phyloP scores from a whole-genome alignment of 164 flowering plant genomes.

The Umbilicus rupestris region DNA sequence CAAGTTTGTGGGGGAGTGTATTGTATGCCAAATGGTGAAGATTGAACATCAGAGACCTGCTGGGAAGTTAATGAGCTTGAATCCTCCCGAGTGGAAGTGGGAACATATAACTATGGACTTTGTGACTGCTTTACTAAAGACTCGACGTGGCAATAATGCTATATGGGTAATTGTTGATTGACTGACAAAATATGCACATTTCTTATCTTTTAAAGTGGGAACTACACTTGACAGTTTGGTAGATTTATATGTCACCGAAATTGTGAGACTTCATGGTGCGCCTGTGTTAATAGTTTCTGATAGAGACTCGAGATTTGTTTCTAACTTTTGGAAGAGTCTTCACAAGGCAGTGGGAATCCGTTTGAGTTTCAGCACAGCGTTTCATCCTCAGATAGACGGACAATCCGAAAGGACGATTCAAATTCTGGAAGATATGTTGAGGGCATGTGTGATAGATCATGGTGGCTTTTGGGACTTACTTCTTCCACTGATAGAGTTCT shows the following conservation, averaged over 20 bases:
- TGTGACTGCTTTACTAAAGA: neutral
- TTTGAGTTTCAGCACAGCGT: neutral
- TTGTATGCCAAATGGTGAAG: neutral
- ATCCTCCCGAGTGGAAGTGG: neutral
- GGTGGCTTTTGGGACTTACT: too few species aligned
- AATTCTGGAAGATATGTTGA: neutral
- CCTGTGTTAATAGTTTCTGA: neutral
- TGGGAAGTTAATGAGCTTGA: neutral
- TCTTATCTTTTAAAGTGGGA: neutral
- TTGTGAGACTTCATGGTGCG: neutral
- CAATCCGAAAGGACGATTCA: neutral
- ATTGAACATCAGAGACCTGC: conserved; percentile 5
- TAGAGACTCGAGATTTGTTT: neutral
- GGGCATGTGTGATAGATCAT: neutral
- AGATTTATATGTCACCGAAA: neutral
- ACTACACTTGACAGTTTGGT: neutral
- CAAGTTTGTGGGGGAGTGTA: neutral
- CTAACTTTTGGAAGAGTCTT: neutral
- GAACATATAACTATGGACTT: neutral
- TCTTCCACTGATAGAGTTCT: too few species aligned
- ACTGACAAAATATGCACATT: neutral
- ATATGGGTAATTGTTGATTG: neutral
- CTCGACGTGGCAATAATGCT: neutral
- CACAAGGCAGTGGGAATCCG: neutral
- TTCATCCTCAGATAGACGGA: neutral